Evolutionary conservation across 2,329 filamentous ascomycete genomes (phyloP), one percentile per base, ranked within the genome.

Genomic region (Aspergillus fischeri): DNA sequence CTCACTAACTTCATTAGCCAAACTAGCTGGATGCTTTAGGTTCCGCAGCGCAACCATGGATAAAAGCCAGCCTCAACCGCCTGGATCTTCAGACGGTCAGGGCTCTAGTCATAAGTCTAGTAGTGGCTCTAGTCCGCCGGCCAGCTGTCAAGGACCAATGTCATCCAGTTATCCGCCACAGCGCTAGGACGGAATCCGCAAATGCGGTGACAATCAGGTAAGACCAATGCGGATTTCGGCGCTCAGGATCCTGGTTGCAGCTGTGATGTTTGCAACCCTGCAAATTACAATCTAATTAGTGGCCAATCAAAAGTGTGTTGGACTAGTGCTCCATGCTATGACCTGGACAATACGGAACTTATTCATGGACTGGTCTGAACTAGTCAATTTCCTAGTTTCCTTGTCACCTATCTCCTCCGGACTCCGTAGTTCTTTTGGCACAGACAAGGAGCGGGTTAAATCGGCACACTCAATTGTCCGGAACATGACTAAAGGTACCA

Each of bases 171-270:
- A 45, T 20, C 41, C 2, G 42, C n/a, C 24, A 28, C n/a, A 41
- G 45, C 55, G 44, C 56, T 58, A 58, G 53, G 21, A 49, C 52
- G 35, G 49, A 58, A 53, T 51, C 45, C 49, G 53, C 45, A 51
- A 35, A 38, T 55, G 42, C 44, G 11, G 17, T 52, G 49, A 25
- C 48, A 49, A 52, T 47, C 35, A 38, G 32, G 4, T 45, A 35
- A 49, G 56, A 11, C 54, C 49, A 51, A 52, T 52, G 52, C 52
- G 28, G 28, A 29, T 29, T 29, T 50, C 42, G 49, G 41, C 48
- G 48, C 29, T 35, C 49, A 27, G 25, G 45, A 52, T 55, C 49
- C 29, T 48, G 44, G 21, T 28, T n/a, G 32, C 29, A 4, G 29
- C 11, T 35, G 14, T 35, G 32, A 35, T 11, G 28, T 4, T 32